phyloP scores from a whole-genome alignment of 2,329 filamentous ascomycete species.

The Helminthosporium solani region DNA sequence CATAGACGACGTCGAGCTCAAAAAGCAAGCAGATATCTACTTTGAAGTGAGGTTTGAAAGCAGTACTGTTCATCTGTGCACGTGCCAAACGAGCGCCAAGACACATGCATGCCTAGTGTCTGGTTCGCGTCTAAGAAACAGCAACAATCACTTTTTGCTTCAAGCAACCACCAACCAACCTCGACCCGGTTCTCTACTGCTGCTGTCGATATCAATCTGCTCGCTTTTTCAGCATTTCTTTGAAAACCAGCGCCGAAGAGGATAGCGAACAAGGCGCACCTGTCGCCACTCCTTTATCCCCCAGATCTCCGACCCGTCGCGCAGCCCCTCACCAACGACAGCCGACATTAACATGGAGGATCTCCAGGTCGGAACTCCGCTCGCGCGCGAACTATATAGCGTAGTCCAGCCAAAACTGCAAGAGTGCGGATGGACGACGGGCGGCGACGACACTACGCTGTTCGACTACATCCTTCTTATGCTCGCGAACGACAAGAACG shows the following conservation, averaged over 20 bases:
- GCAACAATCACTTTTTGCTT: conserved; percentile 5
- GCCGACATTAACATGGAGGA: conserved; percentile 64
- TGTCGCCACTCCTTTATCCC: conserved; percentile 23
- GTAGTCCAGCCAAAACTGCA: conserved; percentile 88
- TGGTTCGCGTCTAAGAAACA: not conserved
- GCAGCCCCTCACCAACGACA: conserved; percentile 8
- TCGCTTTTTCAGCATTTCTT: conserved; percentile 11
- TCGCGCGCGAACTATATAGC: conserved; percentile 79
- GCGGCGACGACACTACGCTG: conserved; percentile 76
- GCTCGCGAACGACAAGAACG: conserved; percentile 92
- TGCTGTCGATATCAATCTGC: conserved; percentile 5
- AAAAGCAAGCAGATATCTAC: too few relatives aligned
- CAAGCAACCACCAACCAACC: not conserved
- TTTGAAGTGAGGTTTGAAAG: too few relatives aligned
- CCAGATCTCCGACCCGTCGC: conserved; percentile 14
- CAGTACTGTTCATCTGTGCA: not conserved
- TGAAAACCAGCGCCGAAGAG: conserved; percentile 16
- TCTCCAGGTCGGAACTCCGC: conserved; percentile 72
- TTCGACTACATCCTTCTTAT: conserved; percentile 97
- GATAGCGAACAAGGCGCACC: conserved; percentile 22
- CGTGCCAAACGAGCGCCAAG: not conserved
- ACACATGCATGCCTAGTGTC: not conserved
- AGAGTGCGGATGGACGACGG: conserved; percentile 88
- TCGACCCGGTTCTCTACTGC: conserved; percentile 2
- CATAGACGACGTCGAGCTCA: too few relatives aligned